phyloP scores from a whole-genome alignment of 2,329 filamentous ascomycete genomes.

The Fusarium globosum region DNA sequence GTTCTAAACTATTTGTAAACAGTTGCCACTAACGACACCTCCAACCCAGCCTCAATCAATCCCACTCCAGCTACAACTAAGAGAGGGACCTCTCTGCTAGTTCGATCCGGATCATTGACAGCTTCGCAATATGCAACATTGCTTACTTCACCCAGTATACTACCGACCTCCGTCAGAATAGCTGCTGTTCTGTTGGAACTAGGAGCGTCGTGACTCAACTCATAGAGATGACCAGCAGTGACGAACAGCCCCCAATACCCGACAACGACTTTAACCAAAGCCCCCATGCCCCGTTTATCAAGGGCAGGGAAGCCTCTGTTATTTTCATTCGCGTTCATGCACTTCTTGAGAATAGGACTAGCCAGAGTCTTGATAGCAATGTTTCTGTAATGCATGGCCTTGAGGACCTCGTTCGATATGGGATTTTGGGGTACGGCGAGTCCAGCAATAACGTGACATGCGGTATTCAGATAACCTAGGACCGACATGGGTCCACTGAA shows the following conservation, averaged over 20 bases:
- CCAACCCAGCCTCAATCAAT: background rate
- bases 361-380: background rate
- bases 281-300: background rate
- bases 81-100: background rate
- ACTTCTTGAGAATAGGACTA: background rate
- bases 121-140: background rate
- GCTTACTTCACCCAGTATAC: background rate
- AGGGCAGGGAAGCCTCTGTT: background rate
- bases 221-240: background rate
- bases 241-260: background rate
- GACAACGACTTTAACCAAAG: fast-evolving
- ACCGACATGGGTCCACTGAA: fast-evolving
- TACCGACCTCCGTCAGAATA: background rate
- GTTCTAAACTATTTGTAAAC: background rate
- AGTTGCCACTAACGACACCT: background rate
- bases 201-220: background rate
- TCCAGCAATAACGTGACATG: background rate
- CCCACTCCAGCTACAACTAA: background rate
- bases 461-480: fast-evolving
- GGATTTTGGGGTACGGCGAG: fast-evolving
- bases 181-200: background rate
- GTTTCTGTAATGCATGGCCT: fast-evolving
- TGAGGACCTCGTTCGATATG: background rate
- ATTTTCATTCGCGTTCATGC: too few species aligned
- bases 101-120: background rate